Evolutionary conservation across 1,139 yeast genomes (phyloP), one percentile per base, ranked within the genome.

Genomic region (Diutina mesorugosa): DNA sequence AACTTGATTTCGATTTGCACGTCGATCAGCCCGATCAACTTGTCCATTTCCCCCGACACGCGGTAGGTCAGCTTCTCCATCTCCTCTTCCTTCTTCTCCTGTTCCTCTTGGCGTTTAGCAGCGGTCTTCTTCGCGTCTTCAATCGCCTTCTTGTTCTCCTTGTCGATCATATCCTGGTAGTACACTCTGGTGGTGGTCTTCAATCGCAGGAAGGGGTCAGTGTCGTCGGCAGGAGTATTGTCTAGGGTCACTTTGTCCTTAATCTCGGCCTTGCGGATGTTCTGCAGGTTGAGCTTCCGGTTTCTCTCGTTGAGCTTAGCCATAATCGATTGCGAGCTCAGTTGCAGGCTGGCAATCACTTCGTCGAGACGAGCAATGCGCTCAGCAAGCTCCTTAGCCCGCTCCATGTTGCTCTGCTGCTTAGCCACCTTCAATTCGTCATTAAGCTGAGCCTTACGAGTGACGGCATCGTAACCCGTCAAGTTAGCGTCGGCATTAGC

Each of bases 201-300:
- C 65, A 93, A 79, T 68, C 98, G 81, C 60, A 90, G 84, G 69
- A 93, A 93, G 45, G 99, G 98, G 72, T 93, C 95, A 8, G 86
- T 82, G 55, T 77, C 84, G 56, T 79, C 76, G 51, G 65, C 67
- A 28, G 66, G 67, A 14, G 66, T 60, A 41, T 74, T 77, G 5
- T 50, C 53, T 3, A 21, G 41, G 1, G 77, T 72, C 58, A 77
- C 70, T 64, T 85, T 81, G 52, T 85, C 81, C 63, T 76, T 77
- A 56, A 84, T 72, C 67, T 91, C 98, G 0, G 96, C 97, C 64
- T 81, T 80, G 64, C 96, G 83, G 60, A 90, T 83, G 57, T 82
- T 83, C 55, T 83, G 83, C 66, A 83, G 84, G 69, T 91, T 93
- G 60, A 87, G 79, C 64, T 83, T 86, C 67, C 96, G 81, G 68